These are phyloP conservation scores for Sclerotinia trifoliorum DNA, from an alignment of 2,329 filamentous ascomycete genomes.

Conservation along the genomic window DNA sequence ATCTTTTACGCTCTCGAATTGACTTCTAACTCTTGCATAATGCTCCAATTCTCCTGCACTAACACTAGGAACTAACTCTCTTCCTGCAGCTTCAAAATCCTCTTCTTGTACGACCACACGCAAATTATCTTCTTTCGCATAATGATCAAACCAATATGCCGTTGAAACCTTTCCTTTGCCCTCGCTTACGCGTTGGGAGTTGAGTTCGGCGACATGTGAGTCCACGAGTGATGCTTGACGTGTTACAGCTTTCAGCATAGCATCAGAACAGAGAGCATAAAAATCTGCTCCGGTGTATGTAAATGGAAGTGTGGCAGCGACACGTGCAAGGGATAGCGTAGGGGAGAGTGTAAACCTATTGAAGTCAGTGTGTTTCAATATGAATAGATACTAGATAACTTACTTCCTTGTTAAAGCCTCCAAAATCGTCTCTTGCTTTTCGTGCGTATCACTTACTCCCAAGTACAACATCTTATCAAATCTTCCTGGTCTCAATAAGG, in stretches of 20 bases:
- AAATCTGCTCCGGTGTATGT: constrained; percentile 98
- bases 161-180: constrained; percentile 59
- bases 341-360: constrained; percentile 82
- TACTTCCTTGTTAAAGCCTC: constrained; percentile 93
- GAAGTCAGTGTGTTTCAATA: constrained; percentile 25
- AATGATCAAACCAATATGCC: constrained; percentile 94
- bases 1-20: constrained; percentile 68
- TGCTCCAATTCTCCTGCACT: constrained; percentile 89
- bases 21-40: constrained; percentile 78
- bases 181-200: constrained; percentile 44
- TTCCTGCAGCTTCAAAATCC: constrained; percentile 79
- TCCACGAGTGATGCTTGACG: constrained; percentile 83
- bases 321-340: constrained; percentile 68
- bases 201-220: constrained; percentile 72
- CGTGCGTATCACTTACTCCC: constrained; percentile 92
- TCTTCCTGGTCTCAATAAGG: constrained; percentile 80
- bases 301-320: constrained; percentile 80
- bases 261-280: constrained; percentile 94
- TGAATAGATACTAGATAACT: constrained; percentile 38
- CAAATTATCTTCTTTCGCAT: constrained; percentile 77
- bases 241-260: constrained; percentile 98
- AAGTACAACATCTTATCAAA: constrained; percentile 99
- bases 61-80: constrained; percentile 88
- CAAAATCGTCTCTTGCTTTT: constrained; percentile 92
- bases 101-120: constrained; percentile 84